Evolutionary conservation across 257 asterid species (phyloP), one percentile per base, ranked within the genome.

Genomic region (Rhazya stricta): DNA sequence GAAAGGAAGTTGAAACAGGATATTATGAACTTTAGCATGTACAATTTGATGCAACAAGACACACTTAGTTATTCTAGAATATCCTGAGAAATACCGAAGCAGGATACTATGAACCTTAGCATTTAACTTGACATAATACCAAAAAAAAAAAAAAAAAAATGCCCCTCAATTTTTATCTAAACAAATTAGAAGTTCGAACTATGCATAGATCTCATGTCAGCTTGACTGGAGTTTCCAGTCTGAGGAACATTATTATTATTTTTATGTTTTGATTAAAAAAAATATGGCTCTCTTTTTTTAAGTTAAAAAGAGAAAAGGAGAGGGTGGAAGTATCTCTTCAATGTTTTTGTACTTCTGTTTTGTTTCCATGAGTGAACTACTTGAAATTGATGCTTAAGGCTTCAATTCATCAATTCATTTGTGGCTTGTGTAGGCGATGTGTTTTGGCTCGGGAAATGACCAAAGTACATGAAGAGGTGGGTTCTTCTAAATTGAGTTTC

Each of bases 371-470:
- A 19, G 62, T 48, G 23, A 32, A 76, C 58, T 65, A 25, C 74
- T 32, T 27, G 37, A 51, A 5, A 34, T 21, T 68, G 46, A 42
- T 46, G n/a, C 67, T 39, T 0, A 29, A 41, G 58, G 51, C 48
- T 69, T 78, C 9, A 25, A 43, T 25, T 13, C 74, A 76, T 60
- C 67, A 74, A 43, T 54, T 58, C 58, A 71, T 73, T 74, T 45
- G 70, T 74, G 53, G 57, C 81, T 73, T 69, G 79, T 75, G 67
- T 88, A 92, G 99, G 93, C 87, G 80, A 79, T 92, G 97, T 84
- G 99, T 94, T 78, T 81, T 94, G 85, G 99, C 97, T 54, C 92
- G 97, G 32, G 99, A 94, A 88, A 88, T 94, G 88, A 94, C 99
- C 85, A 94, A 92, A 85, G 81, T 89, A 13, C 96, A 92, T 54